Base-by-base conservation (phyloP, 2,329 filamentous ascomycete genomes). In the Ilyonectria robusta region DNA sequence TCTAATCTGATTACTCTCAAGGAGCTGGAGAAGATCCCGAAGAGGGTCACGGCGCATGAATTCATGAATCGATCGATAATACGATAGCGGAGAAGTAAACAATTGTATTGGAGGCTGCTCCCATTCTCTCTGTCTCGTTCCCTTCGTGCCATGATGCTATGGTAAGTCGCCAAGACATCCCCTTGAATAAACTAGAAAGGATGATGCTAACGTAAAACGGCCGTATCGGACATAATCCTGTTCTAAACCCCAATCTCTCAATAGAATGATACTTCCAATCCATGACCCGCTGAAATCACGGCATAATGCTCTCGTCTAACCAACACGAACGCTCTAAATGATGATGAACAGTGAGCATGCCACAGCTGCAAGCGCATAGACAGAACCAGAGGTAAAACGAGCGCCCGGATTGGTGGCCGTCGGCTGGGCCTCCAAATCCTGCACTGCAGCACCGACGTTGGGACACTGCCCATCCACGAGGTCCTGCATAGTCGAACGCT, bases 401-500 rank as follows among this genome's bases (percentile, higher is more conserved):
- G 21, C 33, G 5, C 48, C 62, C 6, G 23, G 10, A 17, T 40
- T 65, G 2, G 21, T 51, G 8, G 31, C 59, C 21, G 62, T 65
- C 5, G 62, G 62, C 50, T 60, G 57, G 26, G 19, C 50, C 58
- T 61, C 57, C 26, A 65, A 40, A 11, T 65, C 58, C 35, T 50
- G 17, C 2, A 62, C 54, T 19, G 35, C 66, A 9, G 62, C 58
- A 1, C 33, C 51, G 21, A 72, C 50, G 29, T 73, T 65, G 10
- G 72, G 72, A 21, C 72, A 74, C 15, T 65, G 62, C 6, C 72
- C 71, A 10, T 74, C 65, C n/a, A 74, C 65, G 8, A 74, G 59
- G 35, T 73, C 71, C 37, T 73, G 72, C 72, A 74, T 74, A 21
- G 70, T 67, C 3, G 72, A 74, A 19, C 72, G 62, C 58, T 61